These are phyloP conservation scores for Phytopythium cucurbitacearum DNA, from an alignment of 352 stramenopile genomes.

Conservation along the genomic window DNA sequence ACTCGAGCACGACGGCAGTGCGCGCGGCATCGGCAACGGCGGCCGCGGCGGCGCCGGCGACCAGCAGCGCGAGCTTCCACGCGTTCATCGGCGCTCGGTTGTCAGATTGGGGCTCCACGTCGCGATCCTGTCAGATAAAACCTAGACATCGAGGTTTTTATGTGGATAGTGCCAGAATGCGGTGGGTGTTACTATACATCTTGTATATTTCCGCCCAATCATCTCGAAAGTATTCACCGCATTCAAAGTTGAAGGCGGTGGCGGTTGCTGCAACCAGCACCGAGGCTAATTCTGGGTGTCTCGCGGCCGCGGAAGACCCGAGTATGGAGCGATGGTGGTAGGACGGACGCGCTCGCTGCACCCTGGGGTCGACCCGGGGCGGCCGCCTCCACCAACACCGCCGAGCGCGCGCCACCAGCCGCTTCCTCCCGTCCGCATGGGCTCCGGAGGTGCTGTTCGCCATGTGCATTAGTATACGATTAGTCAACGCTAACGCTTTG, in stretches of 20 bases:
- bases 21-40: conserved; percentile 22
- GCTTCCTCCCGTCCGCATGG: background rate
- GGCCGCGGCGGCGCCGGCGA: conserved; percentile 16
- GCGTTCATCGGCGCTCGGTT: background rate
- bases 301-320: too few relatives aligned
- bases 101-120: background rate
- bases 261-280: too few relatives aligned
- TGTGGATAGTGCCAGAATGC: too few relatives aligned
- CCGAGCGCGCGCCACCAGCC: background rate
- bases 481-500: too few relatives aligned
- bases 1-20: conserved; percentile 71
- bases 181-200: too few relatives aligned
- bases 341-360: background rate
- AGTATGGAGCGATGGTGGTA: background rate
- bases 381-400: background rate
- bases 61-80: conserved; percentile 10
- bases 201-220: too few relatives aligned
- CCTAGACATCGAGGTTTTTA: too few relatives aligned
- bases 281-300: too few relatives aligned
- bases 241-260: too few relatives aligned
- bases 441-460: background rate
- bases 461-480: too few relatives aligned
- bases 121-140: background rate
- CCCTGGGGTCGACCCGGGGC: background rate
- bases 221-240: too few relatives aligned